phyloP scores from a whole-genome alignment of 2,329 filamentous ascomycete species.

The Aspergillus awamori region DNA sequence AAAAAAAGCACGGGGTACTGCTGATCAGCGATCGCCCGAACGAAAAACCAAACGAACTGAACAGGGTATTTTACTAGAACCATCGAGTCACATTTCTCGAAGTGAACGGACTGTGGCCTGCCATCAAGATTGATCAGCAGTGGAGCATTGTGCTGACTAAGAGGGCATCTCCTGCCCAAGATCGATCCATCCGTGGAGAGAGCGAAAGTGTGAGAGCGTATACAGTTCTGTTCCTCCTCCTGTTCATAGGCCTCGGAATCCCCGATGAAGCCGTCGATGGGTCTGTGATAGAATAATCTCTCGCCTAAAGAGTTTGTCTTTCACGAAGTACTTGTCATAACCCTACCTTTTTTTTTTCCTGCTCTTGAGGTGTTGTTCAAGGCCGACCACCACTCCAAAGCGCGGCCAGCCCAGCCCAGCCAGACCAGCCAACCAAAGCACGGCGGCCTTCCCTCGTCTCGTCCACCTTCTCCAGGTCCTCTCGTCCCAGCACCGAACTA shows the following conservation, averaged over 20 bases:
- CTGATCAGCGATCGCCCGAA: constrained; percentile 9
- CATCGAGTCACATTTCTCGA: not conserved
- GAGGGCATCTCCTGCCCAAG: constrained; percentile 4
- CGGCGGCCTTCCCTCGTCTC: constrained; percentile 4
- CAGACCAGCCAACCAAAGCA: not conserved
- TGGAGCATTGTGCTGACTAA: not conserved
- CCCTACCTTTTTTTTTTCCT: too few species aligned
- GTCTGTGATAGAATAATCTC: not conserved
- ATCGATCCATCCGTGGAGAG: not conserved
- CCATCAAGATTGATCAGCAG: constrained; percentile 1
- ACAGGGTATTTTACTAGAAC: not conserved
- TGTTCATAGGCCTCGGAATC: not conserved
- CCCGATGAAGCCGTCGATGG: not conserved
- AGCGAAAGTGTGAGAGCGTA: not conserved
- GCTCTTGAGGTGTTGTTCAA: too few species aligned
- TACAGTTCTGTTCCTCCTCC: not conserved
- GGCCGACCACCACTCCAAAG: not conserved
- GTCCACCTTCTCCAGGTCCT: constrained; percentile 7
- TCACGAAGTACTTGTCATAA: too few species aligned
- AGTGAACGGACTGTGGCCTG: not conserved
- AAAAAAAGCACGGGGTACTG: constrained; percentile 9
- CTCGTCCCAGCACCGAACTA: constrained; percentile 2
- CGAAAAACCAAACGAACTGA: not conserved
- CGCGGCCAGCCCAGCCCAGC: constrained; percentile 2
- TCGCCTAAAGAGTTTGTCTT: not conserved